These are phyloP conservation scores for Sodiomyces alkalinus DNA, from an alignment of 2,329 filamentous ascomycete genomes.

Conservation along the genomic window DNA sequence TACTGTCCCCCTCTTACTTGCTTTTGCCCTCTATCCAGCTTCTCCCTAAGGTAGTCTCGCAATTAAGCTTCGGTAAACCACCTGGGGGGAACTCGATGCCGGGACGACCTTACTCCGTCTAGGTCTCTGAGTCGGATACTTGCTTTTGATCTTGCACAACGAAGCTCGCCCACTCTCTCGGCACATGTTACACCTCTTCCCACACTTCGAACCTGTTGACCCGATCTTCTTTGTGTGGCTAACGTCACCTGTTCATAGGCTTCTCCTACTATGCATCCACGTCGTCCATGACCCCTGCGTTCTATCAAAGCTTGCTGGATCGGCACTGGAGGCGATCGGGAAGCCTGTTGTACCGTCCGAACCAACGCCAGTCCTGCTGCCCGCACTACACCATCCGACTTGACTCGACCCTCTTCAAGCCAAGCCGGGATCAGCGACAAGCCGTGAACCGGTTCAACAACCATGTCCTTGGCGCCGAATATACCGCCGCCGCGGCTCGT, in stretches of 20 bases:
- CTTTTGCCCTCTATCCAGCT: neutral
- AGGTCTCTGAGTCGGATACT: too few species aligned
- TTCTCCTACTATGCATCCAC: slow-evolving; percentile 58
- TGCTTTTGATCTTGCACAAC: too few species aligned
- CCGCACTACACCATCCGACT: slow-evolving; percentile 78
- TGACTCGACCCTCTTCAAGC: slow-evolving; percentile 47
- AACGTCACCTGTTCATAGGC: slow-evolving; percentile 29
- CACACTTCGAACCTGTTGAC: neutral
- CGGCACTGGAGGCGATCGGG: slow-evolving; percentile 66
- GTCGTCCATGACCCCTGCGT: slow-evolving; percentile 41
- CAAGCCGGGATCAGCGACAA: slow-evolving; percentile 59
- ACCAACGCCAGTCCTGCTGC: slow-evolving; percentile 70
- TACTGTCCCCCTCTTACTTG: too few species aligned
- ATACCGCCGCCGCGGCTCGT: slow-evolving; percentile 47
- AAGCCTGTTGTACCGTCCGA: slow-evolving; percentile 60
- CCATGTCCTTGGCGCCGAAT: slow-evolving; percentile 52
- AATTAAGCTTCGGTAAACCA: too few species aligned
- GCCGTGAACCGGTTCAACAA: slow-evolving; percentile 63
- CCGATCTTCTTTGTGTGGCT: slow-evolving; percentile 4
- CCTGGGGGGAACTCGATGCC: too few species aligned
- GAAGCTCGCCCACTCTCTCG: too few species aligned
- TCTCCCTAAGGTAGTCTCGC: neutral
- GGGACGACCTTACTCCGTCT: too few species aligned
- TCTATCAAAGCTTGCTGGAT: slow-evolving; percentile 60
- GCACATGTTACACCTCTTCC: neutral